Percentiles rank a stretch among this genome's conserved stretches.
Evolutionary conservation across 495 filamentous ascomycete species (phyloP).

Genomic region (Chaetomium tenue): DNA sequence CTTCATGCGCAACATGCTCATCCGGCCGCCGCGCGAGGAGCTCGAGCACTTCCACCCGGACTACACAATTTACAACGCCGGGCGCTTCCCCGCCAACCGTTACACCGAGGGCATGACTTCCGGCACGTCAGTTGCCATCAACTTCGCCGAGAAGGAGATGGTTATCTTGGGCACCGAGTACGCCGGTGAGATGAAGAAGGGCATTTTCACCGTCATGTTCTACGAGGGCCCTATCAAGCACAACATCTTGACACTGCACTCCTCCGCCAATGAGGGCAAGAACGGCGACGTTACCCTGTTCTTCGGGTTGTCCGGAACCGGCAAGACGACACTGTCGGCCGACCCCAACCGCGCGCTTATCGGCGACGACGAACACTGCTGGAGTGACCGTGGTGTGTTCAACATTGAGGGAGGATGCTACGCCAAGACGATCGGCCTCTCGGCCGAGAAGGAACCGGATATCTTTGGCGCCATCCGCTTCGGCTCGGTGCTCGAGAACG

Average conservation of each 20-base stretch:
- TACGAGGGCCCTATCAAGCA: constrained; percentile 99
- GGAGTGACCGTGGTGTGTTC: constrained; percentile 94
- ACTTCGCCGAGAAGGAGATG: constrained; percentile 82
- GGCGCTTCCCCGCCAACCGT: constrained; percentile 96
- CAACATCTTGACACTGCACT: constrained; percentile 97
- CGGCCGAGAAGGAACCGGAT: constrained; percentile 97
- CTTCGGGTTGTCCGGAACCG: constrained; percentile 97
- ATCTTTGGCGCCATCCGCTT: constrained; percentile 96
- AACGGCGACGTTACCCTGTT: constrained; percentile 94
- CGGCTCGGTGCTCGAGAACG: constrained; percentile 96
- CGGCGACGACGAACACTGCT: constrained; percentile 99
- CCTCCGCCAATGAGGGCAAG: constrained; percentile 91
- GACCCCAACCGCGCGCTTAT: constrained; percentile 95
- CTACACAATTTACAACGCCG: constrained; percentile 99
- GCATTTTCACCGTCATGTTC: constrained; percentile 97
- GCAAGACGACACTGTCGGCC: constrained; percentile 96
- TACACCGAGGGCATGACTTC: constrained; percentile 99
- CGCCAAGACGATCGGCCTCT: constrained; percentile 97
- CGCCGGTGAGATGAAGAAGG: constrained; percentile 99
- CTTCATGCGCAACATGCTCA: constrained; percentile 99
- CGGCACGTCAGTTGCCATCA: constrained; percentile 68
- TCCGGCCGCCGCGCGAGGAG: constrained; percentile 85
- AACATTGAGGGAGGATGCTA: constrained; percentile 99
- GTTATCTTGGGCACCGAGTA: constrained; percentile 99
- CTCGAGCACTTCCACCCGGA: constrained; percentile 96